These are phyloP conservation scores for Russula abietina DNA, from an alignment of 768 basidiomycete species.

Conservation along the genomic window DNA sequence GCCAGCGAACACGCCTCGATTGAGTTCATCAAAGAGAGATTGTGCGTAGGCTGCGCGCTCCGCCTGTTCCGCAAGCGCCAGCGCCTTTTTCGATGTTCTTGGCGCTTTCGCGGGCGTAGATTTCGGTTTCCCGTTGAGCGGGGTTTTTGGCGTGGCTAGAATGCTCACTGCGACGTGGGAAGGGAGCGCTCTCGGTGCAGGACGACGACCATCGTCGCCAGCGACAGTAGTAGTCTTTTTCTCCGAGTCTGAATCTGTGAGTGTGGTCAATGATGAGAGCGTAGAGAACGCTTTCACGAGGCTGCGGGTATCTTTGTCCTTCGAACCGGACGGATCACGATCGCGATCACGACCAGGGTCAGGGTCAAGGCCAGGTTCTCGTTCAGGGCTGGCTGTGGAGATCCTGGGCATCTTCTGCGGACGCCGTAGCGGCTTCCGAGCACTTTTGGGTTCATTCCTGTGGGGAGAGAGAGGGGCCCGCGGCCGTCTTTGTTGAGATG, in stretches of 20 bases:
- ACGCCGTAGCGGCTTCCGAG: conserved; percentile 10
- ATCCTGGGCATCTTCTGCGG: not conserved
- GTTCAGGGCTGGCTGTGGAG: not conserved
- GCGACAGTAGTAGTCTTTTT: not conserved
- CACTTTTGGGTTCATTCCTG: conserved; percentile 10
- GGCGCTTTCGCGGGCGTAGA: conserved; percentile 17
- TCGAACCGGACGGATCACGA: not conserved
- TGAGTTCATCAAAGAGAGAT: conserved; percentile 23
- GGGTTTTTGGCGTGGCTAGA: not conserved
- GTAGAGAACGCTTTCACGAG: conserved; percentile 19
- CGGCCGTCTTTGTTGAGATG: not conserved
- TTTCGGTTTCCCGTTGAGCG: conserved; percentile 4
- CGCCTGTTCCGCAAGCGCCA: conserved; percentile 17
- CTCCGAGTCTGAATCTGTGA: conserved; percentile 15
- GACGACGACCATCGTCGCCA: too few species aligned
- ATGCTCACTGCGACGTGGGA: not conserved
- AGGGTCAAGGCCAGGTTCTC: not conserved
- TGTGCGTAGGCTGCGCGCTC: conserved; percentile 23
- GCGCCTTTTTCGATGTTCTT: conserved; percentile 22
- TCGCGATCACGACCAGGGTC: too few species aligned
- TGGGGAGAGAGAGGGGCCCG: not conserved
- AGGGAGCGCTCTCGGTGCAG: not conserved
- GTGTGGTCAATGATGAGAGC: conserved; percentile 14
- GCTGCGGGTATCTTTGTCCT: not conserved
- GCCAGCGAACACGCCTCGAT: conserved; percentile 16